Percentiles rank a stretch among this genome's conserved stretches.
phyloP scores from a whole-genome alignment of 108 stramenopile genomes.

The Craspedostauros australis region DNA sequence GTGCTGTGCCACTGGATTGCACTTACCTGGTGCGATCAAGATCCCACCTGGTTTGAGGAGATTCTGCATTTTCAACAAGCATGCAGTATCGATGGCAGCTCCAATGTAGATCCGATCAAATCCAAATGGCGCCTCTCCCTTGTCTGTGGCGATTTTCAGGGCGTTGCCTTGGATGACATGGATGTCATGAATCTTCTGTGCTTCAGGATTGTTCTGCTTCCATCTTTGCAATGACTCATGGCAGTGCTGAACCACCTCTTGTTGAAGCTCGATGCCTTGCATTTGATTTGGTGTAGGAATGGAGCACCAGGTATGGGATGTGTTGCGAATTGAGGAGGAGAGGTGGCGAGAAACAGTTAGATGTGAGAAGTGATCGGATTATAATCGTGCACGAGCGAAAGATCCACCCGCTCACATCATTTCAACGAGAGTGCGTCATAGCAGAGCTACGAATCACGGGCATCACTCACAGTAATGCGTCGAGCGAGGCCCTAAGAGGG shows the following conservation, averaged over 20 bases:
- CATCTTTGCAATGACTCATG: constrained; percentile 52
- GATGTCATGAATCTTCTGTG: constrained; percentile 28
- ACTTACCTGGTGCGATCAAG: constrained; percentile 77
- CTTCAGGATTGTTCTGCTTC: constrained; percentile 19
- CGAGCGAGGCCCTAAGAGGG: constrained; percentile 64
- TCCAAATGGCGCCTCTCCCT: constrained; percentile 63
- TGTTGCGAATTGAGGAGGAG: no score
- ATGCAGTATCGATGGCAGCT: constrained; percentile 51
- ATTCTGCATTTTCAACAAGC: constrained; percentile 47
- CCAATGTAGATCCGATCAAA: constrained; percentile 89
- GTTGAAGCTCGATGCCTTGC: constrained; percentile 74
- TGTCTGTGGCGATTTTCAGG: constrained; percentile 34
- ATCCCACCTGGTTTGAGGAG: constrained; percentile 77
- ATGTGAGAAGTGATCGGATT: no score
- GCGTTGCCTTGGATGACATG: constrained; percentile 75
- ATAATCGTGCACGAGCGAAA: no score
- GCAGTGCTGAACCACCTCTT: constrained; percentile 70
- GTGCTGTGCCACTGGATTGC: no score
- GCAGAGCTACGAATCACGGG: no score
- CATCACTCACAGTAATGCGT: constrained; percentile 56
- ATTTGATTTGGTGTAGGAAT: no score
- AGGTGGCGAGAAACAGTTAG: no score
- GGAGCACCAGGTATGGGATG: no score
- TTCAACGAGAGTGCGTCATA: not conserved
- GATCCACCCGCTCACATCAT: no score